Evolutionary conservation across 2,329 filamentous ascomycete species (phyloP), one percentile per base, ranked within the genome.

Genomic region (Macrophomina pseudophaseolina): DNA sequence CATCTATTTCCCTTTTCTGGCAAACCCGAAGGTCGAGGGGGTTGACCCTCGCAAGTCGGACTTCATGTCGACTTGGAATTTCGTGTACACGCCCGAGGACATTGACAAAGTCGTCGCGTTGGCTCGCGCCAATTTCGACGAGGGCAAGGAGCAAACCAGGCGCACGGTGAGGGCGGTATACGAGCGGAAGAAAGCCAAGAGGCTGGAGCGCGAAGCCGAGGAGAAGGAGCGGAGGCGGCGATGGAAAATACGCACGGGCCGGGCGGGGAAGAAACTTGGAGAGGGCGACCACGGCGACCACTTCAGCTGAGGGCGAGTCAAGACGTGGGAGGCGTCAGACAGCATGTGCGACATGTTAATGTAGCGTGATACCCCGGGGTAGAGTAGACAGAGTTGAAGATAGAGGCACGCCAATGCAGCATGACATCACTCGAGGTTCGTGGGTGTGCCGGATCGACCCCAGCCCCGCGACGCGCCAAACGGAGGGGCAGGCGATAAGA

Each of bases 31-130:
- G 68, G 90, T 93, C 0, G 86, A 89, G 0, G 91, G 88, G 51
- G 90, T 98, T n/a, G 91, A 97, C 71, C 95, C 95, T 0, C 88
- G 89, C 30, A 87, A 86, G 2, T 91, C 88, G 64, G 93, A 97
- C 68, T 98, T 93, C 79, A 88, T 98, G 82, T 92, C 89, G 71
- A 99, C 95, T 0, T 99, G 95, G 95, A 99, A 99, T 76, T 98
- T 98, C 76, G 89, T 97, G 35, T 99, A 98, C 78, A 96, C 91
- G 1, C 90, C 93, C 0, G 90, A 95, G 66, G 90, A 99, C 77
- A 89, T 99, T 63, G 94, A 98, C 72, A 87, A 87, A 32, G 93
- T 97, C 0, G 90, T 97, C 2, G 84, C 86, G 5, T 85, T 99
- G 33, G 94, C 95, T 1, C 85, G 88, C 65, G 92, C 92, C 11